phyloP scores from a whole-genome alignment of 2,329 filamentous ascomycete species.

The Rosellinia necatrix region DNA sequence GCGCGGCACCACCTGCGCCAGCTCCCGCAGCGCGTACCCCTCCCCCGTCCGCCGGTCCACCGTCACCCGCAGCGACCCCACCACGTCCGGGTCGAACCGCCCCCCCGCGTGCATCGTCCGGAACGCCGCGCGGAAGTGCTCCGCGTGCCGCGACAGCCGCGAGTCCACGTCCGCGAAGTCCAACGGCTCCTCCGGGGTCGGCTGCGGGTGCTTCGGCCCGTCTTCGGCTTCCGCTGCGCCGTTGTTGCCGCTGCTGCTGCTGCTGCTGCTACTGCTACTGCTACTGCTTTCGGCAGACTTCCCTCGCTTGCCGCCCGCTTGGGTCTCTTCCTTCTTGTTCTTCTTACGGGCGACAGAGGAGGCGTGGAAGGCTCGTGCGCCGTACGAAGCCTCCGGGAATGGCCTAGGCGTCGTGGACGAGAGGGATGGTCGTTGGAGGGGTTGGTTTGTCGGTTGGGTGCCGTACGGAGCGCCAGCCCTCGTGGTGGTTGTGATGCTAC shows the following conservation, averaged over 20 bases:
- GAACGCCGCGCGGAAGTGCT: constrained; percentile 48
- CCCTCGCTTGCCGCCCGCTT: neutral
- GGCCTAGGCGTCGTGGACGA: neutral
- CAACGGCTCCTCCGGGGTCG: constrained; percentile 51
- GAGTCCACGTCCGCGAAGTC: constrained; percentile 55
- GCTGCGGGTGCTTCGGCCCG: constrained; percentile 36
- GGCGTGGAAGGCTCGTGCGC: constrained; percentile 15
- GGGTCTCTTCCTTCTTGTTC: constrained; percentile 21
- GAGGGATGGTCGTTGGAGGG: neutral
- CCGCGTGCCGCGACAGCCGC: constrained; percentile 48
- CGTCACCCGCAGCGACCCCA: constrained; percentile 52
- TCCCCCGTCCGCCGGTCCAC: constrained; percentile 38
- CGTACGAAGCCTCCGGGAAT: neutral
- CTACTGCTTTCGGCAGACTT: constrained; percentile 3
- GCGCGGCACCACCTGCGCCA: constrained; percentile 58
- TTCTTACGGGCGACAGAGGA: constrained; percentile 7
- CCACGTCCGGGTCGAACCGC: constrained; percentile 56
- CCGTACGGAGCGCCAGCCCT: constrained; percentile 5
- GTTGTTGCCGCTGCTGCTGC: neutral
- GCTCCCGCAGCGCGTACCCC: constrained; percentile 57
- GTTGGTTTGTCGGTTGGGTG: constrained; percentile 5
- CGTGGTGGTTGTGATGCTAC: constrained; percentile 8
- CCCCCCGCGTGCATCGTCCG: constrained; percentile 52
- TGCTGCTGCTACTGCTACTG: neutral
- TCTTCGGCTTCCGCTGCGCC: constrained; percentile 7